A percentile compares a stretch with the other conserved stretches of the same genome.
phyloP scores from a whole-genome alignment of 805 yeast genomes.

The Candida morakotiae region DNA sequence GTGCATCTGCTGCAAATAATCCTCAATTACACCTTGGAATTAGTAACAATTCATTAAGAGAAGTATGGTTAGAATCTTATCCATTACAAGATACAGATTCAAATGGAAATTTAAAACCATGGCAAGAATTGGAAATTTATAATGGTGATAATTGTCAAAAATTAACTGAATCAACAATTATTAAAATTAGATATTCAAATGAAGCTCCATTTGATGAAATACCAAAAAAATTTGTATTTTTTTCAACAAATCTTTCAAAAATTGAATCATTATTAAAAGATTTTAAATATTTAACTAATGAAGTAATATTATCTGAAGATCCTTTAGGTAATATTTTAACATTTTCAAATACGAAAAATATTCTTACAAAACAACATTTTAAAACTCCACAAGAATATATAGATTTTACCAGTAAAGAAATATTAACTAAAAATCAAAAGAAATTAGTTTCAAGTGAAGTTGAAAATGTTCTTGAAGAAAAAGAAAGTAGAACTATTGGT shows the following conservation, averaged over 20 bases:
- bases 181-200: slow-evolving; percentile 33
- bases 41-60: slow-evolving; percentile 62
- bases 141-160: slow-evolving; percentile 31
- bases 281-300: slow-evolving; percentile 9
- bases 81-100: slow-evolving; percentile 42
- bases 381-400: slow-evolving; percentile 25
- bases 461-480: slow-evolving; percentile 1
- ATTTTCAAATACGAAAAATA: slow-evolving; percentile 21
- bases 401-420: slow-evolving; percentile 18
- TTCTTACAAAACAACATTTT: slow-evolving; percentile 17
- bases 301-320: slow-evolving; percentile 17
- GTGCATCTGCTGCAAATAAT: slow-evolving; percentile 20
- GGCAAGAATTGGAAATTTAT: slow-evolving; percentile 38
- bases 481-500: slow-evolving; percentile 7
- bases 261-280: slow-evolving; percentile 17
- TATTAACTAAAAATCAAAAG: slow-evolving; percentile 12
- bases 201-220: slow-evolving; percentile 1
- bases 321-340: slow-evolving; percentile 32
- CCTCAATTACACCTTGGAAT: slow-evolving; percentile 45
- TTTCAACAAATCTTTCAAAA: slow-evolving; percentile 24
- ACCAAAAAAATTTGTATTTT: slow-evolving; percentile 23
- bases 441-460: slow-evolving; percentile 1
- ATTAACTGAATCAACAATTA: slow-evolving; percentile 23
- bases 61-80: slow-evolving; percentile 69
- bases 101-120: slow-evolving; percentile 32